These are phyloP conservation scores for Aphanoascus verrucosus DNA, from an alignment of 2,329 filamentous ascomycete species.

Conservation along the genomic window DNA sequence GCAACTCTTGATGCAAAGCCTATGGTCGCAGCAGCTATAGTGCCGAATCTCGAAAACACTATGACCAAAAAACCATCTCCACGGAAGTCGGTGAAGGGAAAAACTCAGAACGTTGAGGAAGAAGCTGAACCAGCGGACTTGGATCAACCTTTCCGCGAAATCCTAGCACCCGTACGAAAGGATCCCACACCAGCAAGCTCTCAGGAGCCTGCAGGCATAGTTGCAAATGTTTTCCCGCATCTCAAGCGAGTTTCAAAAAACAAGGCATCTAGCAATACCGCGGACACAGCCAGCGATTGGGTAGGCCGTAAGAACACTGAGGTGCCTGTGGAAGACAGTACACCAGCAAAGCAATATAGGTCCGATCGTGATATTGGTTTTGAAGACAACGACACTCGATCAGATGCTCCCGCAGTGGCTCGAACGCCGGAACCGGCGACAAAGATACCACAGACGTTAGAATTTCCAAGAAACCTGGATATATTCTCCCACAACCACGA, in stretches of 20 bases:
- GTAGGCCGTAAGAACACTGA: not conserved
- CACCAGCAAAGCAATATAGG: not conserved
- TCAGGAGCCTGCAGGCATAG: conserved; percentile 16
- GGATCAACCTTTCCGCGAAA: not conserved
- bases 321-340: not conserved
- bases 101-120: not conserved
- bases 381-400: not conserved
- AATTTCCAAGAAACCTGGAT: not conserved
- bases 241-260: conserved; percentile 26
- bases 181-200: conserved; percentile 6
- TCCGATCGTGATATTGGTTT: not conserved
- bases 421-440: too few relatives aligned
- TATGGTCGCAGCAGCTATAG: too few relatives aligned
- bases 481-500: not conserved
- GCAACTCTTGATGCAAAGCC: too few relatives aligned
- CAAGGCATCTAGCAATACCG: conserved; percentile 8
- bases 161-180: not conserved
- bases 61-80: not conserved
- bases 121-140: not conserved
- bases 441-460: not conserved
- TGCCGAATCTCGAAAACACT: not conserved
- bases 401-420: not conserved
- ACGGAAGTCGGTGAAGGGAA: not conserved
- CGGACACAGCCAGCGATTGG: not conserved
- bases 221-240: conserved; percentile 28